phyloP scores from a whole-genome alignment of 1,284 basidiomycete genomes.

The Stygiomarasmius scandens region DNA sequence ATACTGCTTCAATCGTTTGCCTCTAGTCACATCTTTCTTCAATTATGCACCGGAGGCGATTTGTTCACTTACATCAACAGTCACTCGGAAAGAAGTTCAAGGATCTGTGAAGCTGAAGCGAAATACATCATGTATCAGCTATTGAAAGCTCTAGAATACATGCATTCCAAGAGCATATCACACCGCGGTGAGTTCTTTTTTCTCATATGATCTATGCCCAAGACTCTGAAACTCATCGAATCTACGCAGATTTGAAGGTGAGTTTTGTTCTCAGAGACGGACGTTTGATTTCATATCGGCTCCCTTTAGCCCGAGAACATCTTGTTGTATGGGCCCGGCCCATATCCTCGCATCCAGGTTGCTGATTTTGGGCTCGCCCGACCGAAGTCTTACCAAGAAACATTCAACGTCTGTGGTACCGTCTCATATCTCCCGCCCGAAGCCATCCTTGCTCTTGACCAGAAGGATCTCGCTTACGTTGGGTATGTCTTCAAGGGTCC shows the following conservation, averaged over 20 bases:
- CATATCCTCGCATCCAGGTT: constrained; percentile 81
- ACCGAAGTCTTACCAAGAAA: constrained; percentile 76
- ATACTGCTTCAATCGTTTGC: neutral
- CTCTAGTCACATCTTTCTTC: constrained; percentile 71
- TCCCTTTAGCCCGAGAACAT: constrained; percentile 79
- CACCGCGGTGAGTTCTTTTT: constrained; percentile 68
- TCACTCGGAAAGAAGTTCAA: constrained; percentile 49
- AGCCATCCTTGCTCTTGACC: constrained; percentile 73
- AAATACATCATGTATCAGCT: constrained; percentile 86
- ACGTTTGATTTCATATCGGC: too few species aligned
- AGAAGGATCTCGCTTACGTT: constrained; percentile 71
- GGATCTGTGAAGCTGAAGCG: constrained; percentile 75
- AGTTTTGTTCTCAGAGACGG: neutral
- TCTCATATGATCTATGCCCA: neutral
- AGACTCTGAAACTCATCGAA: neutral
- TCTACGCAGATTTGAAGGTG: constrained; percentile 72
- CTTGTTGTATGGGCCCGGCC: constrained; percentile 70
- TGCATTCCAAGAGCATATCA: constrained; percentile 76
- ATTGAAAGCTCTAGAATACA: constrained; percentile 70
- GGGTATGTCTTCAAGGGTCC: constrained; percentile 33
- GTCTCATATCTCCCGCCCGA: constrained; percentile 86
- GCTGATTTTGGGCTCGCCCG: constrained; percentile 87
- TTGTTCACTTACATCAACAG: constrained; percentile 79
- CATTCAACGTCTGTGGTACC: constrained; percentile 80
- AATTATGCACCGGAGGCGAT: constrained; percentile 78